A percentile compares a stretch with the other conserved stretches of the same genome.
phyloP scores from a whole-genome alignment of 768 basidiomycete species.

The Mycena belliarum region DNA sequence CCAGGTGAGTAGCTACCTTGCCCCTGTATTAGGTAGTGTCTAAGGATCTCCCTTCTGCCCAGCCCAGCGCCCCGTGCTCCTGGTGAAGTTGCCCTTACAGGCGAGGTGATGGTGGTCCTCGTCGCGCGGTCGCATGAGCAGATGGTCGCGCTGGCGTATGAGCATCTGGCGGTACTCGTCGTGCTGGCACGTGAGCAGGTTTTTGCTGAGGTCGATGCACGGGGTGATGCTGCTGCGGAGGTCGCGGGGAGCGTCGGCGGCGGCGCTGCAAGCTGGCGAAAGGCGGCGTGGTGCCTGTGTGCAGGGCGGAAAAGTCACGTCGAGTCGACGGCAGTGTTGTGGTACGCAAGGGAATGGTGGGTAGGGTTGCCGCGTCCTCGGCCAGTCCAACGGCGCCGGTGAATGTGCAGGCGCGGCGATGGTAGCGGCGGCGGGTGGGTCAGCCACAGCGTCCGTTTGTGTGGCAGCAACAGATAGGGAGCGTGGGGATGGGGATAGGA shows the following conservation, averaged over 20 bases:
- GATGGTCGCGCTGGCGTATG: no score
- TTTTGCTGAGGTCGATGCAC: background rate
- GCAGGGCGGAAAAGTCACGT: slow-evolving; percentile 3
- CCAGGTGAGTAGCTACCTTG: no score
- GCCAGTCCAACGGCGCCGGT: slow-evolving; percentile 4
- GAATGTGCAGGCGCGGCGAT: background rate
- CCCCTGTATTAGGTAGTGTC: no score
- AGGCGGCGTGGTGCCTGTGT: background rate
- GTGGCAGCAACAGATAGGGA: background rate
- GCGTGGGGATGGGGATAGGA: background rate
- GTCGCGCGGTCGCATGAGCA: background rate
- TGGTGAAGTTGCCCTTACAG: no score
- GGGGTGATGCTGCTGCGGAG: background rate
- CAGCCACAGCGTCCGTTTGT: background rate
- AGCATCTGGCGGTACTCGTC: no score
- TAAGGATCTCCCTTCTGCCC: no score
- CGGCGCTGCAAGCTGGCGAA: no score
- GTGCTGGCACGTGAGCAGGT: no score
- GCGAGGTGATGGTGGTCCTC: background rate
- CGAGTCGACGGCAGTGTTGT: background rate
- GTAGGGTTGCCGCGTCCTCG: background rate
- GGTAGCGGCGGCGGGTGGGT: no score
- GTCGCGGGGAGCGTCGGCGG: background rate
- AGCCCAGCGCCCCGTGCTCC: no score
- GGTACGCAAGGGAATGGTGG: background rate